Base-by-base conservation (phyloP, 208 protist species). In the Trypanosoma vivax region DNA sequence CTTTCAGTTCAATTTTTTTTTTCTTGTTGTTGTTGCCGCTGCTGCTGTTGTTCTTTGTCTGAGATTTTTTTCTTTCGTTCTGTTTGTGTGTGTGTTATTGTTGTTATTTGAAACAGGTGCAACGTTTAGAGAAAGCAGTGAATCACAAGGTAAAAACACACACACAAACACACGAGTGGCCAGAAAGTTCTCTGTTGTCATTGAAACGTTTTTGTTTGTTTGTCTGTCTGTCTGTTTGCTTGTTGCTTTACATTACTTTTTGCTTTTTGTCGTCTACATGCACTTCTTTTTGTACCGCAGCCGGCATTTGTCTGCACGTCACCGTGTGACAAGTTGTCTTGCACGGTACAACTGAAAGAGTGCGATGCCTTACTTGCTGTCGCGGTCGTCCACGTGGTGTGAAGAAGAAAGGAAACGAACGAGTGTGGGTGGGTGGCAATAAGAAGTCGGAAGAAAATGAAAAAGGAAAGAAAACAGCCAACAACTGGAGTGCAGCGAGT, bases 81-180 rank as follows among this genome's bases (percentile, higher is more conserved):
- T 42, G 49, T 42, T 69, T 41, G n/a, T 63, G 38, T 54, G 6
- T 69, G 5, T 58, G 56, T 64, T 43, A 59, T 40, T 71, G 3
- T 38, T 53, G 45, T 0, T 38, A n/a, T n/a, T n/a, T n/a, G n/a
- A n/a, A n/a, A n/a, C n/a, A n/a, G n/a, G n/a, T n/a, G n/a, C n/a
- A n/a, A n/a, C n/a, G n/a, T n/a, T n/a, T n/a, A n/a, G n/a, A n/a
- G n/a, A n/a, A n/a, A n/a, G n/a, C n/a, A n/a, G n/a, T n/a, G n/a
- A n/a, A n/a, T n/a, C n/a, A n/a, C n/a, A n/a, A n/a, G n/a, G n/a
- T n/a, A n/a, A n/a, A n/a, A n/a, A n/a, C n/a, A n/a, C n/a, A n/a
- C n/a, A n/a, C n/a, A n/a, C n/a, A n/a, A n/a, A n/a, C n/a, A n/a
- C n/a, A n/a, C n/a, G n/a, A n/a, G n/a, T n/a, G n/a, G n/a, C n/a